Evolutionary conservation across 2,329 filamentous ascomycete species (phyloP).

Genomic region (Cercospora citrullina): DNA sequence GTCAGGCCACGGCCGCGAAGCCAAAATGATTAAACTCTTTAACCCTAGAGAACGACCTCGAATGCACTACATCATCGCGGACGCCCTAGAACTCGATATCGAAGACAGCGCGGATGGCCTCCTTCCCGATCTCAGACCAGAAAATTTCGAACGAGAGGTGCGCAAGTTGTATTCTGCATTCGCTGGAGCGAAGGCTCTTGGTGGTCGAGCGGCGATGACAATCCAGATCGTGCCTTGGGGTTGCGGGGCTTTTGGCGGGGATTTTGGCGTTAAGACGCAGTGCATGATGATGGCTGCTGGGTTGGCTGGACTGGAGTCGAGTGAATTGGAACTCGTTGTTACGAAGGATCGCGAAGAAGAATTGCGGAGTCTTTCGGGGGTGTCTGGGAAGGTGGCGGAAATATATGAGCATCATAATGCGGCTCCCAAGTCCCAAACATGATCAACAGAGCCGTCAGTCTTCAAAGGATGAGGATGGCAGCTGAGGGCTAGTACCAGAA

Average conservation of each 20-base stretch:
- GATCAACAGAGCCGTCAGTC: background rate
- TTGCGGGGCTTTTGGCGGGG: conserved; percentile 18
- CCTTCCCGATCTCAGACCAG: background rate
- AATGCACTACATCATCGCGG: background rate
- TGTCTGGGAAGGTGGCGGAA: background rate
- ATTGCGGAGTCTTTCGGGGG: background rate
- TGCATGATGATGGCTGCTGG: conserved; percentile 23
- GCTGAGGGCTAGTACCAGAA: background rate
- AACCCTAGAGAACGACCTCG: background rate
- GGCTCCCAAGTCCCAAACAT: background rate
- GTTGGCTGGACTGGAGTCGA: conserved; percentile 10
- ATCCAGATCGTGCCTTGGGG: conserved; percentile 21
- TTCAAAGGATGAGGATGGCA: background rate
- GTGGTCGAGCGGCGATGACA: conserved; percentile 1
- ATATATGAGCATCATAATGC: background rate
- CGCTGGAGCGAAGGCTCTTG: conserved; percentile 1
- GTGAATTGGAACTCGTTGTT: conserved; percentile 15
- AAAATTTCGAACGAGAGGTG: conserved; percentile 13
- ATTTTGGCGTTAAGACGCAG: conserved; percentile 13
- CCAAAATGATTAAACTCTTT: background rate
- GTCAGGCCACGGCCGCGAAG: conserved; percentile 17
- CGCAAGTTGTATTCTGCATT: conserved; percentile 16
- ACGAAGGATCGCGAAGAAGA: conserved; percentile 5
- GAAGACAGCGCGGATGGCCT: background rate
- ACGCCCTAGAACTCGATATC: conserved; percentile 3